A percentile compares a stretch with the other conserved stretches of the same genome.
phyloP scores from a whole-genome alignment of 2,329 filamentous ascomycete genomes.

The Fusarium piperis region DNA sequence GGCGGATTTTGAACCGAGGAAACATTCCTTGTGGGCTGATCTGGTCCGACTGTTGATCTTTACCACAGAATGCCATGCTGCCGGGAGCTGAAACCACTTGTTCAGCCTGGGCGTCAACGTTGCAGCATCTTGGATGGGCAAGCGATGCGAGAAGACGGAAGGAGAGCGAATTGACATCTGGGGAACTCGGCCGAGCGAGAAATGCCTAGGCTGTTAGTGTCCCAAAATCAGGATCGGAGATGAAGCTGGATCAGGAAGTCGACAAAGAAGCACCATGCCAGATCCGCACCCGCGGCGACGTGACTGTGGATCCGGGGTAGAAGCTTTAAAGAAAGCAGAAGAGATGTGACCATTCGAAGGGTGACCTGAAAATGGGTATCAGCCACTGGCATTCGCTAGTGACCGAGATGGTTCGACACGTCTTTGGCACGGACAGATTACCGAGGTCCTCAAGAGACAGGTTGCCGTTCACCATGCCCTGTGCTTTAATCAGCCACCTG shows the following conservation, averaged over 20 bases:
- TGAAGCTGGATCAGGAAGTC: slow-evolving; percentile 42
- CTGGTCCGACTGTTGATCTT: slow-evolving; percentile 35
- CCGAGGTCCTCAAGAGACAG: slow-evolving; percentile 17
- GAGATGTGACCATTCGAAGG: slow-evolving; percentile 18
- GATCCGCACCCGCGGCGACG: slow-evolving; percentile 37
- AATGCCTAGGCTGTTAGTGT: slow-evolving; percentile 19
- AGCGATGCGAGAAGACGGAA: slow-evolving; percentile 17
- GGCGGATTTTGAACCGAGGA: slow-evolving; percentile 13
- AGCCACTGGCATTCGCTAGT: slow-evolving; percentile 10
- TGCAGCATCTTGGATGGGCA: slow-evolving; percentile 16
- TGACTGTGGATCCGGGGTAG: slow-evolving; percentile 43
- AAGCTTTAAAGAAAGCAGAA: slow-evolving; percentile 27
- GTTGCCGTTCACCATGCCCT: slow-evolving; percentile 7
- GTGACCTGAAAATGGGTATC: slow-evolving; percentile 23
- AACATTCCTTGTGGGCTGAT: slow-evolving; percentile 28
- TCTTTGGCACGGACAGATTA: slow-evolving; percentile 25
- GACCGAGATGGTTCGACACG: slow-evolving; percentile 14
- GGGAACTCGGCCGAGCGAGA: slow-evolving; percentile 41
- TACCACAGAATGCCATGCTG: slow-evolving; percentile 19
- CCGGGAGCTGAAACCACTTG: slow-evolving; percentile 39
- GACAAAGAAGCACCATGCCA: slow-evolving; percentile 29
- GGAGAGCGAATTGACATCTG: slow-evolving; percentile 27
- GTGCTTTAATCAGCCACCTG: slow-evolving; percentile 21
- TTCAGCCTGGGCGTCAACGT: slow-evolving; percentile 21
- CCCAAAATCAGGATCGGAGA: slow-evolving; percentile 34